Conservation (phyloP, 257 asterid species). For the Osmanthus fragrans region DNA sequence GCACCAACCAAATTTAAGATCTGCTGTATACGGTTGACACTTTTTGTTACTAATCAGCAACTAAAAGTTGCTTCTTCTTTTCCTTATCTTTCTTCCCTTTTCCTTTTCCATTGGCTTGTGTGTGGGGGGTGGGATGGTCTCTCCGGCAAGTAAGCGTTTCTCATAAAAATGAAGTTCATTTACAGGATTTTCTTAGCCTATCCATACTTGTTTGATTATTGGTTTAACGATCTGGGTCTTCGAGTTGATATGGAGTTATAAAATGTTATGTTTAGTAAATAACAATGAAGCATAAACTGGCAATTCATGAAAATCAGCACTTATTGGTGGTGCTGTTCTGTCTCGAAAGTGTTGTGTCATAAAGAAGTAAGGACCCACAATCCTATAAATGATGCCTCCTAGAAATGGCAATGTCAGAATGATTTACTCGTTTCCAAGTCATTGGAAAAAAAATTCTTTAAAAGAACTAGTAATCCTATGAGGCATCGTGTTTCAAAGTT, state of each 20-base stretch:
- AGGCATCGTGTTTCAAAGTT: background rate
- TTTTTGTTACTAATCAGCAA: background rate
- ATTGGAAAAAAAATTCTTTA: background rate
- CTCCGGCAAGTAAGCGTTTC: background rate
- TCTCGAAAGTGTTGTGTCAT: background rate
- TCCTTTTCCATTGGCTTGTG: background rate
- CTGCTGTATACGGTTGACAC: background rate
- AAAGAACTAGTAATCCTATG: background rate
- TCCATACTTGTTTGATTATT: slow-evolving; percentile 16
- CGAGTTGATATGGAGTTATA: background rate
- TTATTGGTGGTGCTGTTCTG: background rate
- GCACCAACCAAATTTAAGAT: background rate
- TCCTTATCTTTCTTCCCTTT: background rate
- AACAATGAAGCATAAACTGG: background rate
- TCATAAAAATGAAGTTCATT: background rate
- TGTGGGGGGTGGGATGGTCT: background rate
- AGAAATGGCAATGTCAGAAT: no score
- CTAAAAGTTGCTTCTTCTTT: background rate
- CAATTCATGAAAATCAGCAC: background rate
- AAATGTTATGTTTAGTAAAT: background rate
- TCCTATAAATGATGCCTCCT: background rate
- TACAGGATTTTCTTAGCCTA: background rate
- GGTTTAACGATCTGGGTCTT: background rate
- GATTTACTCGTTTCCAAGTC: background rate
- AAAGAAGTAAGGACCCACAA: background rate